Conservation (phyloP, 441 rosid species). For the Aquilaria agallochum region DNA sequence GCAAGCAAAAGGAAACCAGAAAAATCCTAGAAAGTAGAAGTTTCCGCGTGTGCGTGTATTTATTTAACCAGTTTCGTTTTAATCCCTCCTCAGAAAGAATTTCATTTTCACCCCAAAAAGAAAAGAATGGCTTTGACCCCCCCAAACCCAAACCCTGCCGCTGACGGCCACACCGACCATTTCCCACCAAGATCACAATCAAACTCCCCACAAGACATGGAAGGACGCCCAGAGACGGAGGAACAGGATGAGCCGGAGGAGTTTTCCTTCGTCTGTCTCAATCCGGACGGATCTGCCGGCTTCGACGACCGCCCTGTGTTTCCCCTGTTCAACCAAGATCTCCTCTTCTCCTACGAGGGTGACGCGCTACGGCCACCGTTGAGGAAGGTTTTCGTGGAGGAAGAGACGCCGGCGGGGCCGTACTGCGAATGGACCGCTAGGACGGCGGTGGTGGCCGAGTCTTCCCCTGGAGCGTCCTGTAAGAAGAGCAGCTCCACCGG, state of each 20-base stretch:
- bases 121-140: no score
- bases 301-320: slow-evolving; percentile 38
- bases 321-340: slow-evolving; percentile 59
- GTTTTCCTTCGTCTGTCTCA: slow-evolving; percentile 57
- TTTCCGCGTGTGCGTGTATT: no score
- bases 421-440: slow-evolving; percentile 61
- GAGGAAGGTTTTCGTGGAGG: slow-evolving; percentile 51
- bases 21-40: no score
- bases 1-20: no score
- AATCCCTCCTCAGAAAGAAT: no score
- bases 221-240: background rate
- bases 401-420: slow-evolving; percentile 25
- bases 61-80: no score
- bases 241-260: slow-evolving; percentile 47
- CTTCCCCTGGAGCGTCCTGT: slow-evolving; percentile 50
- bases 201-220: no score
- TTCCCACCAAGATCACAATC: no score
- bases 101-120: no score
- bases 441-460: slow-evolving; percentile 24
- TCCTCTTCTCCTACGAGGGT: slow-evolving; percentile 26
- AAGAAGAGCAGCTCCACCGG: slow-evolving; percentile 93
- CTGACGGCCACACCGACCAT: no score
- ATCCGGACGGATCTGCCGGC: slow-evolving; percentile 35
- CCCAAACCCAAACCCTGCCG: no score
- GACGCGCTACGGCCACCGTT: slow-evolving; percentile 37